phyloP scores from a whole-genome alignment of 1,284 basidiomycete species.

The Amylostereum areolatum region DNA sequence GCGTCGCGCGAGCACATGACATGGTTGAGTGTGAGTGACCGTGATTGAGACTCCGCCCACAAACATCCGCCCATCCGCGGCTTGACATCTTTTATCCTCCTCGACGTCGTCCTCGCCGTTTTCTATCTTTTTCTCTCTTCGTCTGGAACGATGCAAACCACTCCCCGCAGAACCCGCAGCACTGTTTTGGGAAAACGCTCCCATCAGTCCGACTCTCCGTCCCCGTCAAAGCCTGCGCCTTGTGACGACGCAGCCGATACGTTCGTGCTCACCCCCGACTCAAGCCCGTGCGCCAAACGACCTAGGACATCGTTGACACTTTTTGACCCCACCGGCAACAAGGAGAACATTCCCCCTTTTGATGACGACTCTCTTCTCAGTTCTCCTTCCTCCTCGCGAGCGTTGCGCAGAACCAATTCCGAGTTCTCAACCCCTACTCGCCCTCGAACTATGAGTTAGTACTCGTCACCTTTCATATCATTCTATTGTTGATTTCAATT shows the following conservation, averaged over 20 bases:
- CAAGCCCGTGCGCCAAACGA: constrained; percentile 62
- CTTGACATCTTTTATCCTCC: too few species aligned
- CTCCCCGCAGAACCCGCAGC: constrained; percentile 26
- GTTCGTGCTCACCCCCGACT: constrained; percentile 47
- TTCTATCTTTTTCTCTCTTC: too few species aligned
- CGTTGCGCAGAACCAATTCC: constrained; percentile 43
- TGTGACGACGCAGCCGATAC: constrained; percentile 5
- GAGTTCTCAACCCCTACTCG: constrained; percentile 38
- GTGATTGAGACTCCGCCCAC: too few species aligned
- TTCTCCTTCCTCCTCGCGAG: constrained; percentile 30
- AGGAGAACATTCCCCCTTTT: constrained; percentile 71
- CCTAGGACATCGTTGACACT: constrained; percentile 37
- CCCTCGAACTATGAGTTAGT: constrained; percentile 17
- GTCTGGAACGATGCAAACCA: constrained; percentile 13
- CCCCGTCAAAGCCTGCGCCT: constrained; percentile 8
- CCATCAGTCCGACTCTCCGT: constrained; percentile 30
- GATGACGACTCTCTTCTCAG: constrained; percentile 29
- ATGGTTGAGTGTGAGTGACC: too few species aligned
- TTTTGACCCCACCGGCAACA: constrained; percentile 57
- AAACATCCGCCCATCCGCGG: too few species aligned
- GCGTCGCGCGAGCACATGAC: too few species aligned
- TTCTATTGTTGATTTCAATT: constrained; percentile 12
- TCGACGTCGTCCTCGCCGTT: too few species aligned
- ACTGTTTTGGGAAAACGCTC: constrained; percentile 56
- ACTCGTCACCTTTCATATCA: constrained; percentile 11